A percentile compares a stretch with the other conserved stretches of the same genome.
Evolutionary conservation across 768 basidiomycete genomes (phyloP).

Genomic region (Clitopilus passeckerianus): DNA sequence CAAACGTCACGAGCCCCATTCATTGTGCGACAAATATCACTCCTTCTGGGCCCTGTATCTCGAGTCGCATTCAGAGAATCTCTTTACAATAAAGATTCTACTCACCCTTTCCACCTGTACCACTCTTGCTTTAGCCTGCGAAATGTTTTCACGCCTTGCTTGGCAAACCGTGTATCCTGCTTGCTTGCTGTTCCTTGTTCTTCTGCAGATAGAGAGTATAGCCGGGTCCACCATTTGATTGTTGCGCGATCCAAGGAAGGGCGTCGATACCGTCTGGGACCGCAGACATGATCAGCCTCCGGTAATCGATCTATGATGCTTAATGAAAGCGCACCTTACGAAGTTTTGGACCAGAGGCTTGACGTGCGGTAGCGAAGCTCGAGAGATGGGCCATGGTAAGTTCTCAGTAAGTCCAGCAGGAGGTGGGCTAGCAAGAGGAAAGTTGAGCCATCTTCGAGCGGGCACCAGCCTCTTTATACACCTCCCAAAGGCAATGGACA

Average conservation of each 20-base stretch:
- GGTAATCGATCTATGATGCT: neutral
- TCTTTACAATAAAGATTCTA: neutral
- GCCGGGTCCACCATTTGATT: slow-evolving; percentile 1
- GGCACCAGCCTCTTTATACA: neutral
- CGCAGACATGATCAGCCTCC: neutral
- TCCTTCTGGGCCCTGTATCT: neutral
- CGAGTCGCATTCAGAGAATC: no score
- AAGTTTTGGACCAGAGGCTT: neutral
- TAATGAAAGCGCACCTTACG: neutral
- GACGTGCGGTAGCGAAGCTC: neutral
- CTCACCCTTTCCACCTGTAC: slow-evolving; percentile 17
- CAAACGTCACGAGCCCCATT: neutral
- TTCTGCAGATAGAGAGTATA: slow-evolving; percentile 5
- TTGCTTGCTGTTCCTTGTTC: slow-evolving; percentile 7
- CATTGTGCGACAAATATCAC: slow-evolving; percentile 1
- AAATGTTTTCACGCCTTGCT: slow-evolving; percentile 20
- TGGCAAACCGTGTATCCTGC: slow-evolving; percentile 25
- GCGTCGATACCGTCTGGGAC: neutral
- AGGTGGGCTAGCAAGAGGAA: neutral
- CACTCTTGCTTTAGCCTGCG: slow-evolving; percentile 21
- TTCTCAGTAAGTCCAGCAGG: neutral
- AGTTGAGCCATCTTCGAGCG: neutral
- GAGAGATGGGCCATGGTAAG: neutral
- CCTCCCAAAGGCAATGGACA: neutral
- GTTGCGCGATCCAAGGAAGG: slow-evolving; percentile 8